Base-by-base conservation (phyloP, 1,284 basidiomycete genomes). In the Heterobasidion parviporum region DNA sequence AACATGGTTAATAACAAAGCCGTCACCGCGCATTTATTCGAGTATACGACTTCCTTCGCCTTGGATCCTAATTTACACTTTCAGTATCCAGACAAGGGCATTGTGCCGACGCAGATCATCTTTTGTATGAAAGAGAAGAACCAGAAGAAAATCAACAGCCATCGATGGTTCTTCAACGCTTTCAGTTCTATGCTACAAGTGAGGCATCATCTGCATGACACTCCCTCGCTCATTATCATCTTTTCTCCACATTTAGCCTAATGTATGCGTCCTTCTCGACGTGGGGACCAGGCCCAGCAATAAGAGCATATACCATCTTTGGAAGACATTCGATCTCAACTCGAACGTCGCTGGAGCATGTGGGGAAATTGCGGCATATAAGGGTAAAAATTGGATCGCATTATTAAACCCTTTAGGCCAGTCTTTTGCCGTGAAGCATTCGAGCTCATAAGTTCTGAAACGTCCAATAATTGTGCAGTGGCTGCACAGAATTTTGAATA, bases 311-410 rank as follows among this genome's bases (percentile, higher is more conserved):
- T 98, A 98, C 70, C 92, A 97, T 65, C 74, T 98, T 9, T 98
- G 95, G 95, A 97, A 98, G 72, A 89, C 92, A 4, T 98, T 98
- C 61, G 94, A 98, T 67, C 89, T 94, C 72, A 94, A 97, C 71
- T 91, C 89, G 33, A 95, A 96, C 61, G 92, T 97, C 36, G 95
- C 94, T 0, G 95, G 96, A 33, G 95, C 96, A 5, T 97, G 94
- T 66, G 94, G 94, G n/a, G 94, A 97, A 74, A 96, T 97, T 54
- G 92, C 95, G 32, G 92, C 94, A 1, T 75, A 94, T 60, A 95
- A 94, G 72, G 93, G 92, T 49, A 89, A 85, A 70, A 90, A 79
- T 64, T 87, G 86, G 50, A 72, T 73, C 66, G 88, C 89, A 67
- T 75, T 94, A 56, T 66, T 92, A 62, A 97, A 92, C 65, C 94